Evolutionary conservation across 225 moss, liverwort and hornwort genomes (phyloP).

Genomic region (Climacium dendroides): DNA sequence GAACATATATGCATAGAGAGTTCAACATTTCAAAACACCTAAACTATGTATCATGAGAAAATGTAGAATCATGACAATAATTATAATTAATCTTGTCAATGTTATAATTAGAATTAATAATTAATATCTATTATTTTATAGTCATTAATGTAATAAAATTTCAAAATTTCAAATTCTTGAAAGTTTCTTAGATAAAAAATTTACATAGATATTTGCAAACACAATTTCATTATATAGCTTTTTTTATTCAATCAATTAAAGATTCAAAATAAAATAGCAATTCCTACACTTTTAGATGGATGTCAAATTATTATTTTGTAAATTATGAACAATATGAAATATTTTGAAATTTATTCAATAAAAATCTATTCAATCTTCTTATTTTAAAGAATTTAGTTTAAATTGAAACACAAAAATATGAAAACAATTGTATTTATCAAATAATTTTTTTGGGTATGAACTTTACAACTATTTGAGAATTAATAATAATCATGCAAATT

Average conservation of each 20-base stretch:
- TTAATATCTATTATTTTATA: no score
- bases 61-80: no score
- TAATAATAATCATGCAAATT: no score
- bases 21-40: background rate
- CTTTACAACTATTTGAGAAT: no score
- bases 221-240: background rate
- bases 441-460: background rate
- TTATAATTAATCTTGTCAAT: background rate
- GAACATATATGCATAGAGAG: background rate
- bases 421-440: accelerated
- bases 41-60: background rate
- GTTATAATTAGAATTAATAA: background rate
- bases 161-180: background rate
- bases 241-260: background rate
- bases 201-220: background rate
- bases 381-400: background rate
- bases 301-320: background rate
- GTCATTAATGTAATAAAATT: background rate
- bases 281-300: background rate
- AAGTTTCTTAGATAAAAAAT: background rate
- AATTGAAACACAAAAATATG: background rate
- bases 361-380: no score
- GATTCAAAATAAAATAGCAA: no score
- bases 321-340: background rate
- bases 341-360: background rate